Evolutionary conservation across 805 yeast species (phyloP), one percentile per base, ranked within the genome.

Genomic region (Priceomyces carsonii): DNA sequence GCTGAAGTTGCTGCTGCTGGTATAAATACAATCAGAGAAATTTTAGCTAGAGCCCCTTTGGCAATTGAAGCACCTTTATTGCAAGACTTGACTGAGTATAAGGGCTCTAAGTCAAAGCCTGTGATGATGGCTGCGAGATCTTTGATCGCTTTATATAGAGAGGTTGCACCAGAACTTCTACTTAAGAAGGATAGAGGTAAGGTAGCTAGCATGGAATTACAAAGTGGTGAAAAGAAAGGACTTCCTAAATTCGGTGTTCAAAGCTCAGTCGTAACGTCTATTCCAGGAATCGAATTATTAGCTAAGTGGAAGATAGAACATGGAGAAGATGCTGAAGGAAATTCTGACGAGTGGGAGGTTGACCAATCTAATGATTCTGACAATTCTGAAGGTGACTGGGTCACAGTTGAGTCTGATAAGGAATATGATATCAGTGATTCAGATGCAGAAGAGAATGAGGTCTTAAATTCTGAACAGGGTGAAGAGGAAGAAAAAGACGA

Each of bases 1-100:
- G 81, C 95, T 21, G 96, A 93, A 63, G 99, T 90, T 36, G 97
- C 97, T 4, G 89, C 97, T 35, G 98, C 98, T 4, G 99, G 99
- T 53, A 74, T 93, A 47, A 93, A 93, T 61, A 86, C 98, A 3
- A 91, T 91, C 40, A 75, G 98, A 50, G 99, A 93, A 63, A 88
- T 93, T 39, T 73, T 90, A 44, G 63, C 96, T 2, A 82, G 99
- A 71, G 95, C 95, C 8, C 97, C 99, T 10, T 71, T 91, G 45
- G 96, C 98, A 17, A 89, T 93, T 50, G 97, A 89, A 35, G 82
- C 85, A 36, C 79, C 90, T 2, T 67, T 93, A 33, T 69, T 93
- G 41, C 97, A 90, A 48, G 99, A 93, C 63, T 73, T 93, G 56
- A 75, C 84, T 6, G 95, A 81, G 44, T 93, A 93, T 62, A 86